Percentiles rank a stretch among this genome's conserved stretches.
Conservation (phyloP, 495 filamentous ascomycete genomes). For the Lophiostoma macrostomum region DNA sequence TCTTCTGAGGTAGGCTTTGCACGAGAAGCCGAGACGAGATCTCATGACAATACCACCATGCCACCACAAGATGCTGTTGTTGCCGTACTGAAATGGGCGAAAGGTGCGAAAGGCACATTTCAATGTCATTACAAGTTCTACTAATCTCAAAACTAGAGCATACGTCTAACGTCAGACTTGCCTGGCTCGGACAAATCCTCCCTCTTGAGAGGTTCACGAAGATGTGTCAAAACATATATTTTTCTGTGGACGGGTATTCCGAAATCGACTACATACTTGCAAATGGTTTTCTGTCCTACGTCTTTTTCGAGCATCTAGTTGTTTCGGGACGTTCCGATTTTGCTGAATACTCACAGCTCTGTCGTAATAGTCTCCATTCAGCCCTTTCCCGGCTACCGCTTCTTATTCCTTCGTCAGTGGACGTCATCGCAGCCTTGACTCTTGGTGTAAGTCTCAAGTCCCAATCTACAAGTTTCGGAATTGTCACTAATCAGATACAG, state of each 20-base stretch:
- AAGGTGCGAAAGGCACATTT: slow-evolving; percentile 38
- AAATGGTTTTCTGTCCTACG: slow-evolving; percentile 32
- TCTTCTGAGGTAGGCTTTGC: no score
- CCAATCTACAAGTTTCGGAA: not conserved
- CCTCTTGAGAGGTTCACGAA: slow-evolving; percentile 32
- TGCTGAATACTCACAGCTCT: slow-evolving; percentile 12
- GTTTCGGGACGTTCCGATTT: slow-evolving; percentile 20
- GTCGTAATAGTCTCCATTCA: slow-evolving; percentile 22
- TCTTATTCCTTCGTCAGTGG: slow-evolving; percentile 29
- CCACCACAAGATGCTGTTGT: slow-evolving; percentile 34
- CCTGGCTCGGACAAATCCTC: slow-evolving; percentile 24
- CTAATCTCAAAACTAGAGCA: slow-evolving; percentile 23
- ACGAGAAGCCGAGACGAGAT: slow-evolving; percentile 4
- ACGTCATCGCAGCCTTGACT: slow-evolving; percentile 30
- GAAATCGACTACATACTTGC: slow-evolving; percentile 34
- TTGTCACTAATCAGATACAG: slow-evolving; percentile 24
- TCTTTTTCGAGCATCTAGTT: slow-evolving; percentile 32
- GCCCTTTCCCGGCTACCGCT: slow-evolving; percentile 29
- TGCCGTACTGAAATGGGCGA: slow-evolving; percentile 36
- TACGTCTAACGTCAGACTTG: slow-evolving; percentile 9
- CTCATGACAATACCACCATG: slow-evolving; percentile 17
- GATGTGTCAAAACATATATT: slow-evolving; percentile 35
- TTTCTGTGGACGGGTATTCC: slow-evolving; percentile 32
- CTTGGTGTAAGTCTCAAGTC: slow-evolving; percentile 21
- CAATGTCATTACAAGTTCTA: not conserved